Conservation (phyloP, 106 monocot species). For the Gastrodia elata region DNA sequence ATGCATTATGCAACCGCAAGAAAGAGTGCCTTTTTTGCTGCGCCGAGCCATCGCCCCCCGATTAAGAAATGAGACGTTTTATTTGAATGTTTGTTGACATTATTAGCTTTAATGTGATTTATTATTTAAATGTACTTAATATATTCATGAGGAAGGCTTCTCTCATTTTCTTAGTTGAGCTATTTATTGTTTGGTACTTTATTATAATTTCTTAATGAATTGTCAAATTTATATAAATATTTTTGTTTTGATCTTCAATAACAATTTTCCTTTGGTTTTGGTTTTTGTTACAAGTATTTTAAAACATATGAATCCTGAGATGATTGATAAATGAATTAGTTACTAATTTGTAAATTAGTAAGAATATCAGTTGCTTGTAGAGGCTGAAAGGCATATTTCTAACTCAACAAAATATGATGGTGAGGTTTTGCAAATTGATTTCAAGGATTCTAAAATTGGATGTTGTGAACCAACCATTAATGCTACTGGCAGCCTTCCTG, state of each 20-base stretch:
- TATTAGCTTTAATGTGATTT: not conserved
- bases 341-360: conserved; percentile 31
- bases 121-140: not conserved
- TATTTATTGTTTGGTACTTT: not conserved
- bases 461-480: conserved; percentile 20
- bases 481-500: conserved; percentile 43
- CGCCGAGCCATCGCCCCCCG: conserved; percentile 48
- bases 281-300: not conserved
- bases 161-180: not conserved
- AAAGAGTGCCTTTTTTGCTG: conserved; percentile 35
- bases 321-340: not conserved
- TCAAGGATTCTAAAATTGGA: conserved; percentile 37
- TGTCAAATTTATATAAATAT: not conserved
- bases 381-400: conserved; percentile 71
- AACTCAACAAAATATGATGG: conserved; percentile 23
- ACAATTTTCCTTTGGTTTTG: not conserved
- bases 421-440: conserved; percentile 33
- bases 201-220: not conserved
- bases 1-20: conserved; percentile 38
- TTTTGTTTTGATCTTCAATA: not conserved
- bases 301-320: not conserved
- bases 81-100: no score
- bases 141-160: not conserved
- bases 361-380: conserved; percentile 86
- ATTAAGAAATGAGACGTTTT: no score